Conservation (phyloP, 495 filamentous ascomycete genomes). For the Tuber brumale region DNA sequence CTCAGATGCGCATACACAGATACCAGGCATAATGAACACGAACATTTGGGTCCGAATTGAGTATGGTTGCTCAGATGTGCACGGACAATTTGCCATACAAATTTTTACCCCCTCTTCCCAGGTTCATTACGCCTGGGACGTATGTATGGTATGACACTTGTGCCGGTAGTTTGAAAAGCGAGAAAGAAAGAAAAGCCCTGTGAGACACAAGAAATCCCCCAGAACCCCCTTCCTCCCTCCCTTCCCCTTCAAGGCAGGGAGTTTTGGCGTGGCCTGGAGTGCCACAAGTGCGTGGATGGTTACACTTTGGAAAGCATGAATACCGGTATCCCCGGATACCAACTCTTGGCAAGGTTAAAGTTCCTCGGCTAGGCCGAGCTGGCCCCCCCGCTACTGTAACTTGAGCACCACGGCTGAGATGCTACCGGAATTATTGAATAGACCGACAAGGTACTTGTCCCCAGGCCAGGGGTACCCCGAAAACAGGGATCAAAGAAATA, state of each 20-base stretch:
- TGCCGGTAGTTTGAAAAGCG: neutral
- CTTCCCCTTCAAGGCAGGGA: neutral
- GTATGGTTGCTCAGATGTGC: no score
- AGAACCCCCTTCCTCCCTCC: neutral
- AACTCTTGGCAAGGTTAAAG: neutral
- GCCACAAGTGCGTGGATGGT: neutral
- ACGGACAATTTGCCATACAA: no score
- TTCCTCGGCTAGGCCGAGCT: neutral
- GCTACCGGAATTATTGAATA: neutral
- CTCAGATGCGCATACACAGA: no score
- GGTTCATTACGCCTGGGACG: no score
- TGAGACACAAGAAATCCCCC: neutral
- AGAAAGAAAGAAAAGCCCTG: neutral
- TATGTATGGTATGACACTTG: neutral
- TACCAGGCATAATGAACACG: no score
- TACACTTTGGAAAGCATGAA: neutral
- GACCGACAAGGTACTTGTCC: neutral
- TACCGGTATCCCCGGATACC: neutral
- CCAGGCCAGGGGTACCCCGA: neutral
- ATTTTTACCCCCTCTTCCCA: no score
- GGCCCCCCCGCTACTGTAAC: neutral
- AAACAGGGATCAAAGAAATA: neutral
- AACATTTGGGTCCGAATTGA: no score
- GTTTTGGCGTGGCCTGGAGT: neutral
- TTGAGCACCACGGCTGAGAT: neutral